Evolutionary conservation across 2,329 filamentous ascomycete species (phyloP).

Genomic region (Neofusicoccum ribis): DNA sequence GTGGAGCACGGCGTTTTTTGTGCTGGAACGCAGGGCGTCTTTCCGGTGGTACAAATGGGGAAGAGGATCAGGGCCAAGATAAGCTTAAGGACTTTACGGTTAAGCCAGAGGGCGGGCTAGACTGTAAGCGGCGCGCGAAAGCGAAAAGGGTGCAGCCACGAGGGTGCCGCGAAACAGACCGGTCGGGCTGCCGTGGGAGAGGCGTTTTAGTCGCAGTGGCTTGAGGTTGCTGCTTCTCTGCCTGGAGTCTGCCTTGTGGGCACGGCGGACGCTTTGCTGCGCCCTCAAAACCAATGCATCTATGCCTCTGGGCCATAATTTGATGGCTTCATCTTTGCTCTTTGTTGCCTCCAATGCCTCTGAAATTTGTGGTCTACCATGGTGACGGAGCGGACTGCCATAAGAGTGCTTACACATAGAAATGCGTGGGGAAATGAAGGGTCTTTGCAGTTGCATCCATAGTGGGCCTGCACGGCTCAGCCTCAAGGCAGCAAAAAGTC

Average conservation of each 20-base stretch:
- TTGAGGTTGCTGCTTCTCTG: not conserved
- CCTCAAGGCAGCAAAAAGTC: not conserved
- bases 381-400: too few relatives aligned
- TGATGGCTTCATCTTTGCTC: too few relatives aligned
- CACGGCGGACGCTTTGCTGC: too few relatives aligned
- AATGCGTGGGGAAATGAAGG: constrained; percentile 6
- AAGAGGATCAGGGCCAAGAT: not conserved
- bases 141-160: not conserved
- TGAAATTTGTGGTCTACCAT: too few relatives aligned
- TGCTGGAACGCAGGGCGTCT: not conserved
- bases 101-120: not conserved
- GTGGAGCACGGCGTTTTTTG: too few relatives aligned
- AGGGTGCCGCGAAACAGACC: not conserved
- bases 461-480: not conserved
- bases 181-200: not conserved
- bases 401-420: not conserved
- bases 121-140: not conserved
- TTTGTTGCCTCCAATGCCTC: too few relatives aligned
- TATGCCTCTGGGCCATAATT: too few relatives aligned
- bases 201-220: not conserved
- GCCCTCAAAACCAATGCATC: too few relatives aligned
- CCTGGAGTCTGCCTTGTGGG: not conserved
- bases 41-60: not conserved
- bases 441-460: not conserved
- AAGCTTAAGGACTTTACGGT: constrained; percentile 13